Evolutionary conservation across 106 monocot genomes (phyloP), one percentile per base, ranked within the genome.

Genomic region (Gastrodia elata): DNA sequence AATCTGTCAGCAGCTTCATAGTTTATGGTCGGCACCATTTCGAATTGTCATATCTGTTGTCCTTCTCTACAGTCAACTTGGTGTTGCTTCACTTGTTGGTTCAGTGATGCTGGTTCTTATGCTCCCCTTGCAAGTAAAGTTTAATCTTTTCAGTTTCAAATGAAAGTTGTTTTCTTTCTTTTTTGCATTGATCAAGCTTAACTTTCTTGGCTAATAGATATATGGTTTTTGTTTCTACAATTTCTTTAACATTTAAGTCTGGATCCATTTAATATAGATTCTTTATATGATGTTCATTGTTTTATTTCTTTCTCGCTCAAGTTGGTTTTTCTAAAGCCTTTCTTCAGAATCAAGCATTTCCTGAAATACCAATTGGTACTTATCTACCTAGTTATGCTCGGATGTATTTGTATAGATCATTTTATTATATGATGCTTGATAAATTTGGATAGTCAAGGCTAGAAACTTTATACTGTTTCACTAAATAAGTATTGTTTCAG

Each of bases 21-120:
- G 85, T 77, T 77, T 98, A 77, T 98, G 98, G 98, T 98, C 98
- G 68, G 98, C 98, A 80, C 98, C 98, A 58, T 87, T 98, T 81
- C 88, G 98, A 40, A 98, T 98, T 64, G 44, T 75, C 35, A 77
- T 89, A 64, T 43, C 98, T 18, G 22, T 98, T 72, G 10, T 80
- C 61, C 90, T 98, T 67, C 83, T 98, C 16, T 98, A 98, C 40
- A 61, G 77, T 33, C 80, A 98, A 64, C 85, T 98, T 20, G 98
- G 93, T 46, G 88, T 91, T 81, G 90, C 93, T 78, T 86, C 91
- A 42, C 83, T 98, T 68, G 49, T 87, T 59, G 98, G 98, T 42
- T 81, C 98, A 30, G 65, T 87, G 28, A 75, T 89, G 74, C 75
- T 98, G 75, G 88, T 88, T 61, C 87, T 93, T 82, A 84, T 98